Evolutionary conservation across 2,329 filamentous ascomycete genomes (phyloP).

Genomic region (Monilinia laxa): DNA sequence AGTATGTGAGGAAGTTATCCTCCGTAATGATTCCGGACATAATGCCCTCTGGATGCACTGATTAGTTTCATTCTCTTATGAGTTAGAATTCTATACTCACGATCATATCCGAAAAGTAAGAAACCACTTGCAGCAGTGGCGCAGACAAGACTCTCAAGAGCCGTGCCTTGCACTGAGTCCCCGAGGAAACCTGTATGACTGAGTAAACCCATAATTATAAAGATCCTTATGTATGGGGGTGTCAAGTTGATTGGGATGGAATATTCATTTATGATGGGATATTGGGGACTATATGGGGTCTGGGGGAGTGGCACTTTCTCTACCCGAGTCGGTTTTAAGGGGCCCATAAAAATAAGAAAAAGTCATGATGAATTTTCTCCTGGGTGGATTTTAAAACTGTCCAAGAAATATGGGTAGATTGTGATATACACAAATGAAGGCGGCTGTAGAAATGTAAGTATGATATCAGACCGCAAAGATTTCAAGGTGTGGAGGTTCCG

Average conservation of each 20-base stretch:
- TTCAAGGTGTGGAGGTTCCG: slow-evolving; percentile 14
- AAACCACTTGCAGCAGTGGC: slow-evolving; percentile 23
- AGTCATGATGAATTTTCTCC: slow-evolving; percentile 16
- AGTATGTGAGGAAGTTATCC: slow-evolving; percentile 47
- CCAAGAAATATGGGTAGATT: slow-evolving; percentile 14
- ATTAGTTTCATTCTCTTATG: not conserved
- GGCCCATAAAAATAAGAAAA: slow-evolving; percentile 18
- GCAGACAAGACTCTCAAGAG: slow-evolving; percentile 23
- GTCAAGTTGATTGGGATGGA: not conserved
- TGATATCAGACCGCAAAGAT: slow-evolving; percentile 22
- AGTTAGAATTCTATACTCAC: slow-evolving; percentile 9
- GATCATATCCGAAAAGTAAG: slow-evolving; percentile 26
- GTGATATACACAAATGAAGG: not conserved
- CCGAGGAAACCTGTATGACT: slow-evolving; percentile 24
- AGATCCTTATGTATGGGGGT: not conserved
- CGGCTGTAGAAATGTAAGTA: not conserved
- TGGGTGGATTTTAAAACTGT: not conserved
- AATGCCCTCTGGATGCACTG: slow-evolving; percentile 16
- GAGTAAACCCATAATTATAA: slow-evolving; percentile 20
- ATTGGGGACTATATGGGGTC: slow-evolving; percentile 20
- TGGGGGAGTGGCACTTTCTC: slow-evolving; percentile 14
- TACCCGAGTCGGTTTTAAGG: not conserved
- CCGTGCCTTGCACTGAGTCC: slow-evolving; percentile 17
- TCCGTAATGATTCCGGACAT: slow-evolving; percentile 47
- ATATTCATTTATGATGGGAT: slow-evolving; percentile 7